Evolutionary conservation across 345 rosid genomes (phyloP).

Genomic region (Gossypium australe): DNA sequence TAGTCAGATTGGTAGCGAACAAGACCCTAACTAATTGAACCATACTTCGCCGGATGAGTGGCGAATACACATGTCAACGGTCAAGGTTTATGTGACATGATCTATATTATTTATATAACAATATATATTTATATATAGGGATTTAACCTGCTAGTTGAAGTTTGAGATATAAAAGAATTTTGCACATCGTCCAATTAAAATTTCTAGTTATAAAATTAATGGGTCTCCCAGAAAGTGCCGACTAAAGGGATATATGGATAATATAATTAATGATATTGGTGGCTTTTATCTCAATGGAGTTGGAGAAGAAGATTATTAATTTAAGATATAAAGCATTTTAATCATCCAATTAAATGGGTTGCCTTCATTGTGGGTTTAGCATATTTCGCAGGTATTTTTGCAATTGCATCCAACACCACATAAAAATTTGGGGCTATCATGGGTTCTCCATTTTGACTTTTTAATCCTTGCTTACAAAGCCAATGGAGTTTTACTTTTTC

Average conservation of each 20-base stretch:
- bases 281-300: too few relatives aligned
- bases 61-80: fast-evolving
- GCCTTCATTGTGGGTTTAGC: background rate
- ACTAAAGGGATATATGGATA: background rate
- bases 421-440: background rate
- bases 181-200: background rate
- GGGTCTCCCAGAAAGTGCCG: background rate
- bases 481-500: background rate
- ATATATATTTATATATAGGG: too few relatives aligned
- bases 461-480: background rate
- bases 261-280: background rate
- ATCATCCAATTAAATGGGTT: background rate
- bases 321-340: background rate
- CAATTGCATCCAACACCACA: background rate
- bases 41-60: too few relatives aligned
- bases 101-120: too few relatives aligned
- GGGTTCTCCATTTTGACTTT: background rate
- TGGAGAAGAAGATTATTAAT: background rate
- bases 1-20: too few relatives aligned
- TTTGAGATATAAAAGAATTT: background rate
- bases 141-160: background rate
- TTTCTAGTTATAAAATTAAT: background rate
- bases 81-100: too few relatives aligned
- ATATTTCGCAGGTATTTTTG: background rate
- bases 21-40: fast-evolving